Evolutionary conservation across 805 yeast genomes (phyloP), one percentile per base, ranked within the genome.

Genomic region (Wickerhamomyces bisporus): DNA sequence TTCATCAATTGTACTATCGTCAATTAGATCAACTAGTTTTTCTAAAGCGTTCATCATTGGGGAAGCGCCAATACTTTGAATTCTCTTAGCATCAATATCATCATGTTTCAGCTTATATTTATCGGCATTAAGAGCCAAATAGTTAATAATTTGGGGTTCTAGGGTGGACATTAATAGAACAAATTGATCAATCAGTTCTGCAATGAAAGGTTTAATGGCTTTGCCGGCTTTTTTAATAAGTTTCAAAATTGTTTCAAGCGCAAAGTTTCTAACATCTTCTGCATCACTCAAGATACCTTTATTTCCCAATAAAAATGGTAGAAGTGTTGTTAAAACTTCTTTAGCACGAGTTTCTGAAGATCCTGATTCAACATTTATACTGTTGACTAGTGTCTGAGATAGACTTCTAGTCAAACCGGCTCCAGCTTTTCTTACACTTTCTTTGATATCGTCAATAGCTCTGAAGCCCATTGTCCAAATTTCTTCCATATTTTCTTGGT

Each of bases 11-110:
- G 40, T 43, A 18, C 61, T 66, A 7, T 70, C 76, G 54, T 77
- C 82, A 5, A 81, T 49, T 20, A 75, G 52, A 32, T 75, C 81
- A 42, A 89, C 60, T 43, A 89, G 57, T 34, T 68, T 75, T 45
- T 87, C 96, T 35, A 89, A 69, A 0, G 95, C 82, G 39, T 80
- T 88, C 89, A 87, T 85, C 65, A 89, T 73, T 0, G 98, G 97
- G 0, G 97, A 89, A 20, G 71, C 67, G 0, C 91, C 79, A 24
- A 93, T 71, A 31, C 83, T 75, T 40, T 78, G 81, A 37, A 81
- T 62, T 51, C 98, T 71, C 36, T 79, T 78, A 0, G 86, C 77
- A 58, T 93, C 97, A 42, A 91, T 77, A 28, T 78, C 85, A 40
- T 75, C 73, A 7, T 78, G 65, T 36, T 77, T 79, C 41, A 88